Base-by-base conservation (phyloP, 176 grass and related monocot genomes). In the Phragmites australis region DNA sequence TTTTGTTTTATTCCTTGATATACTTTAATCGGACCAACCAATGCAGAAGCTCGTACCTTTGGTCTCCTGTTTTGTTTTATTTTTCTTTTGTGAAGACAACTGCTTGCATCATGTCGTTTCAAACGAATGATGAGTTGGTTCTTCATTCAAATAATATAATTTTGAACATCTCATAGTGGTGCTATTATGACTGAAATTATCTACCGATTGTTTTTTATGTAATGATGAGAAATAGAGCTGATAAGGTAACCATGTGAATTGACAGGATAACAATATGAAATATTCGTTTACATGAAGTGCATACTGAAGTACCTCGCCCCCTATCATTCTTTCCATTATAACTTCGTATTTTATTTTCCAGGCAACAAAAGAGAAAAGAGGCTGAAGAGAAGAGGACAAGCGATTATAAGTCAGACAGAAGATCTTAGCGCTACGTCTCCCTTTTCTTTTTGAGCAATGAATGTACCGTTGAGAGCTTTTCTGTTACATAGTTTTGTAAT, bases 301-400 rank as follows among this genome's bases (percentile, higher is more conserved):
- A 63, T 53, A 45, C 70, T 68, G 19, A 16, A 44, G 37, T 48
- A 3, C 21, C 57, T 9, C 12, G 27, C n/a, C 8, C 49, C 14
- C 59, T 30, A 44, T 3, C 34, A n/a, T 17, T 51, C 9, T 14
- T 40, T 21, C 43, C 23, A 37, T 74, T 57, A 17, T 85, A 69
- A 81, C 43, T 39, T 54, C 44, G 1, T 8, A 21, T 34, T 68
- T 64, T 81, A 22, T 86, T 84, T 89, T 85, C 13, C 88, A 99
- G 96, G 79, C 92, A 95, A 88, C 95, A 91, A 74, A 95, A 91
- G 71, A 82, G 88, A 73, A 95, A 71, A 92, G 90, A 99, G 75
- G 92, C 90, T 44, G 90, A 90, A 90, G 90, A 91, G 5, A 99
- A 82, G 82, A 87, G 73, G 77, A 77, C 90, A 22, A 65, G 69